phyloP scores from a whole-genome alignment of 257 asterid species.

The Nicotiana paniculata region DNA sequence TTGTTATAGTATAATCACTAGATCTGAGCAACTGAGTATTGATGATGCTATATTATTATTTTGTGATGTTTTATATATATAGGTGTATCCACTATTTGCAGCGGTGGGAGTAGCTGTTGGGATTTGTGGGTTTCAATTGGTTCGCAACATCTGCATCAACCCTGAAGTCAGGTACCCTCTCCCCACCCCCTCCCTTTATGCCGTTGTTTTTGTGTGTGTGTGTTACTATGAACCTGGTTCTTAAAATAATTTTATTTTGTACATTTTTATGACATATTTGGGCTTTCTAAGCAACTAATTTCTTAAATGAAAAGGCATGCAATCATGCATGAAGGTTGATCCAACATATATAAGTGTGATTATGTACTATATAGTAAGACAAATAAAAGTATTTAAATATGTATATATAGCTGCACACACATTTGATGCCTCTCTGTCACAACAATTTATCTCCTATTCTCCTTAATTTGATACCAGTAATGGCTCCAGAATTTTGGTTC shows the following conservation, averaged over 20 bases:
- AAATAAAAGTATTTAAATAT: too few species aligned
- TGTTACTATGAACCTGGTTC: neutral
- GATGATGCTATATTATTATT: neutral
- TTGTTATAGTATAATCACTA: neutral
- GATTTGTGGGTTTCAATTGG: constrained; percentile 78
- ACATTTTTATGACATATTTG: neutral
- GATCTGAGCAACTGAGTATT: neutral
- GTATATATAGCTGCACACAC: neutral
- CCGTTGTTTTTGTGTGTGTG: neutral
- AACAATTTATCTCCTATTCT: neutral
- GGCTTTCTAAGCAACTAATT: neutral
- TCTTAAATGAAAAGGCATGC: neutral
- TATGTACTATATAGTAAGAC: neutral
- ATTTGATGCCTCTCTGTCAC: neutral
- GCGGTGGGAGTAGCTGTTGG: constrained; percentile 87
- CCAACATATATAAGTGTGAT: neutral
- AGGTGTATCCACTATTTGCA: constrained; percentile 8
- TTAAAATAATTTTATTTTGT: neutral
- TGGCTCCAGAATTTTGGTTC: neutral
- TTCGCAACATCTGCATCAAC: constrained; percentile 63
- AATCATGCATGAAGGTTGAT: neutral
- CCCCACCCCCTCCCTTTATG: neutral
- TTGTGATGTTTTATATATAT: neutral
- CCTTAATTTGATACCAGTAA: neutral
- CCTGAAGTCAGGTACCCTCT: constrained; percentile 84